Base-by-base conservation (phyloP, 108 stramenopile species). In the Chaetoceros tenuissimus region DNA sequence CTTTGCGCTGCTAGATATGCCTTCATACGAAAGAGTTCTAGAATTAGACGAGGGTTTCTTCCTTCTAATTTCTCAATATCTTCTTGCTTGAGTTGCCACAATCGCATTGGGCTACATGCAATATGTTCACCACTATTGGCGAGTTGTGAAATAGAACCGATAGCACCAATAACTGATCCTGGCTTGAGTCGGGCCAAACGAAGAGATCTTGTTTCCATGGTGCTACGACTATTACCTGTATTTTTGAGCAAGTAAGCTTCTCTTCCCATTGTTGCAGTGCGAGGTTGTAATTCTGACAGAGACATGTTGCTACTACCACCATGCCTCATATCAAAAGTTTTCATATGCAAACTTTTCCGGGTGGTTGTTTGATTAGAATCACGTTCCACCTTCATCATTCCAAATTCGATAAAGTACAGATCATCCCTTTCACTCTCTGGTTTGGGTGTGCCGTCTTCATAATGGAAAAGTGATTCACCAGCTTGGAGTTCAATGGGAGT, bases 381-480 rank as follows among this genome's bases (percentile, higher is more conserved):
- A n/a, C 24, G 19, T 54, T 46, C 26, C 46, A 43, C 17, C n/a
- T n/a, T n/a, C 5, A 81, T 63, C 48, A 67, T 57, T 18, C 84
- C 84, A 8, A 56, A 55, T 60, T 85, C 84, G 25, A 85, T 75
- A 48, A 85, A 85, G 60, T 80, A 82, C 17, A 85, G 71, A 26
- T 81, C 84, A n/a, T n/a, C n/a, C n/a, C n/a, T n/a, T n/a, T n/a
- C n/a, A n/a, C n/a, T n/a, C n/a, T n/a, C n/a, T n/a, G n/a, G n/a
- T n/a, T n/a, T n/a, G n/a, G n/a, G n/a, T n/a, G n/a, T n/a, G n/a
- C n/a, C n/a, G n/a, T n/a, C n/a, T 34, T 75, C 72, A n/a, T 77
- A 57, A 8, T 55, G 31, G 34, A 73, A 62, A 19, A 24, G 28
- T 1, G 72, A 57, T 1, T 56, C 44, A 1, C 72, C 77, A 2